These are phyloP conservation scores for Lichtheimia ramosa DNA, from an alignment of 371 early-diverging fungal genomes.

Conservation along the genomic window DNA sequence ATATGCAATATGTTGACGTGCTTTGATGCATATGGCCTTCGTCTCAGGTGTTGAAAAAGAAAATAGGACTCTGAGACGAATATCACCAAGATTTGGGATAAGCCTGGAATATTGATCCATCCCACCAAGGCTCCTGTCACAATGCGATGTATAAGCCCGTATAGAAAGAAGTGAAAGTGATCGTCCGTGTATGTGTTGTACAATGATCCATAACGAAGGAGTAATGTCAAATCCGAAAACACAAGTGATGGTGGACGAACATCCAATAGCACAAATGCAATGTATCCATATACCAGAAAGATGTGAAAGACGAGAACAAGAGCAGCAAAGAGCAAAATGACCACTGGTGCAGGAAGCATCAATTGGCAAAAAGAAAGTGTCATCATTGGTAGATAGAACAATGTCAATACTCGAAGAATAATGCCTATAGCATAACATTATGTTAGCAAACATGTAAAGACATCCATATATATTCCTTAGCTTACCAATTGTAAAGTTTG, in stretches of 20 bases:
- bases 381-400: slow-evolving; percentile 40
- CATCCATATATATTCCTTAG: background rate
- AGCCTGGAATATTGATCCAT: slow-evolving; percentile 31
- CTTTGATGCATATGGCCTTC: slow-evolving; percentile 30
- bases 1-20: slow-evolving; percentile 30
- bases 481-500: slow-evolving; percentile 18
- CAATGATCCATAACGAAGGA: slow-evolving; percentile 51
- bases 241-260: slow-evolving; percentile 42
- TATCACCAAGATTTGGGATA: slow-evolving; percentile 37
- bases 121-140: slow-evolving; percentile 40
- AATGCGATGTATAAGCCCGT: slow-evolving; percentile 32
- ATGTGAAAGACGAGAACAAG: slow-evolving; percentile 30
- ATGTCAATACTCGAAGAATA: slow-evolving; percentile 25
- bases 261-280: slow-evolving; percentile 32
- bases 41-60: slow-evolving; percentile 14
- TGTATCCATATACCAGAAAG: slow-evolving; percentile 31
- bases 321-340: slow-evolving; percentile 28
- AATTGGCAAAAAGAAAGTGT: slow-evolving; percentile 38
- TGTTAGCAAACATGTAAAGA: background rate
- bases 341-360: slow-evolving; percentile 39
- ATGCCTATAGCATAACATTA: slow-evolving; percentile 22
- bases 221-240: slow-evolving; percentile 43
- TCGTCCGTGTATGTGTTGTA: slow-evolving; percentile 57
- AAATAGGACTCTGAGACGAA: slow-evolving; percentile 25
- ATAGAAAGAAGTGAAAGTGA: slow-evolving; percentile 45